These are phyloP conservation scores for Pestalotiopsis fici DNA, from an alignment of 2,329 filamentous ascomycete genomes.

Conservation along the genomic window DNA sequence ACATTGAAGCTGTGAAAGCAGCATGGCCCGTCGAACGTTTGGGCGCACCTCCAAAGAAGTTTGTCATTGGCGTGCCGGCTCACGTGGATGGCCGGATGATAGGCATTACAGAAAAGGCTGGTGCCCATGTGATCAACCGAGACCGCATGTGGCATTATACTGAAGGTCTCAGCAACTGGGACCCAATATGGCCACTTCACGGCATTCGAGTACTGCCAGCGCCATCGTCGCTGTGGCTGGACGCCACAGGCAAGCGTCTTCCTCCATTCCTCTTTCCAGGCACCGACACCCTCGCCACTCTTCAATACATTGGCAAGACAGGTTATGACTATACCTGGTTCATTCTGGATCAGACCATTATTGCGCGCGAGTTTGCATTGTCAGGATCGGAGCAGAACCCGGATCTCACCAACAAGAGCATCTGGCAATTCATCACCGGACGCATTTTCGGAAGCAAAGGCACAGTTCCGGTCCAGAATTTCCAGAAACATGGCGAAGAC, in stretches of 20 bases:
- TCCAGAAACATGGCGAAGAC: constrained; percentile 59
- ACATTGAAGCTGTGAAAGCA: constrained; percentile 60
- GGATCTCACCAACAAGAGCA: constrained; percentile 58
- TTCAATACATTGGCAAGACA: constrained; percentile 60
- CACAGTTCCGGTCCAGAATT: constrained; percentile 56
- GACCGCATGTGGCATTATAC: constrained; percentile 71
- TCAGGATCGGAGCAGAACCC: constrained; percentile 67
- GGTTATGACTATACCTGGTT: constrained; percentile 68
- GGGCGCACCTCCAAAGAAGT: constrained; percentile 55
- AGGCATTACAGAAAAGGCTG: constrained; percentile 51
- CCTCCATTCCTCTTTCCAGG: constrained; percentile 59
- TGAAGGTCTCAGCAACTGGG: constrained; percentile 62
- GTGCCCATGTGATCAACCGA: constrained; percentile 58
- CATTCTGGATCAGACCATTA: constrained; percentile 58
- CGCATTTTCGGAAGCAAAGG: constrained; percentile 54
- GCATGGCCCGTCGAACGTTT: constrained; percentile 60
- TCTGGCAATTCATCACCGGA: constrained; percentile 47
- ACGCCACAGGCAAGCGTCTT: constrained; percentile 59
- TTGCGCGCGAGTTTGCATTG: constrained; percentile 62
- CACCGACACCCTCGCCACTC: constrained; percentile 56
- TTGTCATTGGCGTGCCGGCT: constrained; percentile 62
- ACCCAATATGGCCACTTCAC: constrained; percentile 62
- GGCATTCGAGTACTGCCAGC: constrained; percentile 63
- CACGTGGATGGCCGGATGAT: constrained; percentile 68
- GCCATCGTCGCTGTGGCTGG: constrained; percentile 64